These are phyloP conservation scores for Ophiocordyceps sinensis DNA, from an alignment of 2,329 filamentous ascomycete species.

Conservation along the genomic window DNA sequence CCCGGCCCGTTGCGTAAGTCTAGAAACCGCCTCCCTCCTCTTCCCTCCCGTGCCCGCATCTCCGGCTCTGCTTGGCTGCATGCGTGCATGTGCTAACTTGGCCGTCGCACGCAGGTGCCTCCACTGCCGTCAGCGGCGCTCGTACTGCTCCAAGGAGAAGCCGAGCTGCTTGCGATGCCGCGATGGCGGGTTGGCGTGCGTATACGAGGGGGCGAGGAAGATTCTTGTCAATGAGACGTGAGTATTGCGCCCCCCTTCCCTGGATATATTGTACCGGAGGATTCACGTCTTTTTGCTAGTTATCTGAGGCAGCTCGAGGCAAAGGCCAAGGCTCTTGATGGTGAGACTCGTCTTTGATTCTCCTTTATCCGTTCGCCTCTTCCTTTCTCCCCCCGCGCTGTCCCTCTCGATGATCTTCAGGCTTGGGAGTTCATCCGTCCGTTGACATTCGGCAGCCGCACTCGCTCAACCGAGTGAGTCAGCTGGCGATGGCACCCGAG, in stretches of 20 bases:
- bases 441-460: not conserved
- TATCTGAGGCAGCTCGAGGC: slow-evolving; percentile 19
- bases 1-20: slow-evolving; percentile 14
- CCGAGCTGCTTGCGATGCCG: slow-evolving; percentile 19
- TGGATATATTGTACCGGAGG: too few species aligned
- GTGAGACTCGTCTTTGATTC: slow-evolving; percentile 3
- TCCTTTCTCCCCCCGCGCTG: not conserved
- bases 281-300: slow-evolving; percentile 4
- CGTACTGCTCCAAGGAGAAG: slow-evolving; percentile 22
- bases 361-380: not conserved
- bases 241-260: too few species aligned
- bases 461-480: not conserved
- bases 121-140: slow-evolving; percentile 18
- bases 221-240: slow-evolving; percentile 20
- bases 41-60: not conserved
- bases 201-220: slow-evolving; percentile 20
- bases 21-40: not conserved
- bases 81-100: too few species aligned
- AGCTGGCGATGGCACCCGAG: not conserved
- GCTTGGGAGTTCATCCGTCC: not conserved
- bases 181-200: slow-evolving; percentile 13
- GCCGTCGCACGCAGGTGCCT: slow-evolving; percentile 13
- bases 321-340: slow-evolving; percentile 17
- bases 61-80: not conserved
- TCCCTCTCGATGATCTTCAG: not conserved